These are phyloP conservation scores for Herpetospermum pedunculosum DNA, from an alignment of 306 rosid genomes.

Conservation along the genomic window DNA sequence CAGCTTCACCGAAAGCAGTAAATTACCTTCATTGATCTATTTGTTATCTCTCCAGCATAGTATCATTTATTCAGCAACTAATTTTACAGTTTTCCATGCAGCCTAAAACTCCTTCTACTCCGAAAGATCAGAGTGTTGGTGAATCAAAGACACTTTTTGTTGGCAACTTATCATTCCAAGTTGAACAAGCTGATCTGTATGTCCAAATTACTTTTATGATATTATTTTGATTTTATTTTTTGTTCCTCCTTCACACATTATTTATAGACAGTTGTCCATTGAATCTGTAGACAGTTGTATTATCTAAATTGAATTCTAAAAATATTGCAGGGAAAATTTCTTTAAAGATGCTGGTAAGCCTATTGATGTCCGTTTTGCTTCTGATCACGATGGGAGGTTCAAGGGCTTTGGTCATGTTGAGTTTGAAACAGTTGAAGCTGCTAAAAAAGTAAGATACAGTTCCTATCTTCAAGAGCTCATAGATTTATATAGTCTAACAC, in stretches of 20 bases:
- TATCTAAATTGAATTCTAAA: not conserved
- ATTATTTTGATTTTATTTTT: not conserved
- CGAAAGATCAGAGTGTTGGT: constrained; percentile 12
- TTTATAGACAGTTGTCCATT: not conserved
- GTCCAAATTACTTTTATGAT: constrained; percentile 2
- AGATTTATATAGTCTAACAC: not conserved
- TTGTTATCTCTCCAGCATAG: not conserved
- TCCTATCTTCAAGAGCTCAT: not conserved
- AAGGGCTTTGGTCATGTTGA: constrained; percentile 88
- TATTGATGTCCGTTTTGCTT: constrained; percentile 55
- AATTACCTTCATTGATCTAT: not conserved
- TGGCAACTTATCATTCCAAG: constrained; percentile 52
- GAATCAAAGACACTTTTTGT: constrained; percentile 51
- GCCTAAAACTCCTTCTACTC: constrained; percentile 62
- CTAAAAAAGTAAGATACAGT: constrained; percentile 29
- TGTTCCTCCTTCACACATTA: not conserved
- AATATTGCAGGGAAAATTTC: constrained; percentile 43
- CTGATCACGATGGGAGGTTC: constrained; percentile 30
- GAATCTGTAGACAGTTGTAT: not conserved
- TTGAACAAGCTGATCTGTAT: constrained; percentile 51
- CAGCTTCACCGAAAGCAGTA: constrained; percentile 36
- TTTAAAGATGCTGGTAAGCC: constrained; percentile 57
- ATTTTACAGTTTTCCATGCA: constrained; percentile 11
- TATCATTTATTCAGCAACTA: not conserved
- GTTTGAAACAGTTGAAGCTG: constrained; percentile 49